Conservation (phyloP, 371 early-diverging fungal genomes). For the Mucor mucedo region DNA sequence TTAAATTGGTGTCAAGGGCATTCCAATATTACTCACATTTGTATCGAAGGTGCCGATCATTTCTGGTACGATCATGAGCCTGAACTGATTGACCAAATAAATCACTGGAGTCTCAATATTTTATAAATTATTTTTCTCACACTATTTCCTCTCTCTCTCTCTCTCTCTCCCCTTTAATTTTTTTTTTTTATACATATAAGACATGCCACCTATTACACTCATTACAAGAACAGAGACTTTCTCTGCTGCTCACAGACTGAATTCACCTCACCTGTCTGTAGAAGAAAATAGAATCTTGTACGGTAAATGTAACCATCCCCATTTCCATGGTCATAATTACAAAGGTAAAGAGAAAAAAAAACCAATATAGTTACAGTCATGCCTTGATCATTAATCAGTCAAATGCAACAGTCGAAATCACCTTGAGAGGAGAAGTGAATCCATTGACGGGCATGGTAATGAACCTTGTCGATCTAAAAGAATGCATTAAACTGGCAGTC, state of each 20-base stretch:
- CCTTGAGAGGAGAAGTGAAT: slow-evolving; percentile 76
- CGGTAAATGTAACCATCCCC: slow-evolving; percentile 89
- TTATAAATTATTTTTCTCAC: not conserved
- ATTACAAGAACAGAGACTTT: slow-evolving; percentile 81
- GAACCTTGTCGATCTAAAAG: slow-evolving; percentile 82
- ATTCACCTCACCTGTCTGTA: slow-evolving; percentile 69
- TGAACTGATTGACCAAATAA: slow-evolving; percentile 11
- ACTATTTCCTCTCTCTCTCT: not conserved
- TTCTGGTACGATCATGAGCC: slow-evolving; percentile 42
- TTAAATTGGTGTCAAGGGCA: slow-evolving; percentile 32
- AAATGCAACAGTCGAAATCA: slow-evolving; percentile 56
- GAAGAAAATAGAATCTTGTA: slow-evolving; percentile 77
- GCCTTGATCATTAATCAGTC: not conserved
- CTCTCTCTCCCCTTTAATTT: slow-evolving; percentile 8
- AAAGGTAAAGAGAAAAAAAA: slow-evolving; percentile 47
- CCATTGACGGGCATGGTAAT: slow-evolving; percentile 87
- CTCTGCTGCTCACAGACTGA: slow-evolving; percentile 89
- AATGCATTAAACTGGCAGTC: slow-evolving; percentile 71
- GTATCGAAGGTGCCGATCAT: slow-evolving; percentile 42
- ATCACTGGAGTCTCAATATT: slow-evolving; percentile 11
- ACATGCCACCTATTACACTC: slow-evolving; percentile 62
- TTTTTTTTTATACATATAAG: not conserved
- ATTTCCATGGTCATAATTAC: slow-evolving; percentile 93
- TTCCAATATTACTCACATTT: not conserved
- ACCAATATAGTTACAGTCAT: not conserved